Conservation (phyloP, 2,329 filamentous ascomycete species). For the Aspergillus clavatus region DNA sequence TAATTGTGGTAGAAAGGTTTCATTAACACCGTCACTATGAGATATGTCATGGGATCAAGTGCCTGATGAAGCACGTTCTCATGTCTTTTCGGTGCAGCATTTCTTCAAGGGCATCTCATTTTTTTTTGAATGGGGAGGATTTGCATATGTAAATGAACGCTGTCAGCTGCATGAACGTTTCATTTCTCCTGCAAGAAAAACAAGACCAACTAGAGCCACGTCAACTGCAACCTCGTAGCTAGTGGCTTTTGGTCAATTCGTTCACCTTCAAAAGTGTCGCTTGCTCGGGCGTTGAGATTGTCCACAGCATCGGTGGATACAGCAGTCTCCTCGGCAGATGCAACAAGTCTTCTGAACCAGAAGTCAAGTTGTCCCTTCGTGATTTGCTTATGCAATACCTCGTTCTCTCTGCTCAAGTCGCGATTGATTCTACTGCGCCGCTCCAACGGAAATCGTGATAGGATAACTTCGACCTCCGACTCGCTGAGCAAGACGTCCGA, state of each 20-base stretch:
- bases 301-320: conserved; percentile 2
- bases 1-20: too few relatives aligned
- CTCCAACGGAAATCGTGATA: conserved; percentile 53
- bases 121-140: too few relatives aligned
- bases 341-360: conserved; percentile 52
- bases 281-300: neutral
- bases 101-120: too few relatives aligned
- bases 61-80: too few relatives aligned
- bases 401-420: conserved; percentile 70
- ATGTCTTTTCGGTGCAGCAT: too few relatives aligned
- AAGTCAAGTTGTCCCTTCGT: conserved; percentile 64
- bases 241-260: conserved; percentile 4
- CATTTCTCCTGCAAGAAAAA: neutral
- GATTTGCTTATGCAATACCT: conserved; percentile 58
- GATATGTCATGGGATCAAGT: too few relatives aligned
- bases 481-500: conserved; percentile 26
- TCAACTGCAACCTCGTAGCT: neutral
- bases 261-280: neutral
- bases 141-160: too few relatives aligned
- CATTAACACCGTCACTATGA: too few relatives aligned
- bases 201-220: neutral
- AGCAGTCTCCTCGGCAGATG: conserved; percentile 15
- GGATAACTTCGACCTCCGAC: conserved; percentile 48
- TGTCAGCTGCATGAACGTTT: too few relatives aligned
- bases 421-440: conserved; percentile 63